Evolutionary conservation across 371 early-diverging fungal genomes (phyloP), one percentile per base, ranked within the genome.

Genomic region (Polyrhizophydium stewartii): DNA sequence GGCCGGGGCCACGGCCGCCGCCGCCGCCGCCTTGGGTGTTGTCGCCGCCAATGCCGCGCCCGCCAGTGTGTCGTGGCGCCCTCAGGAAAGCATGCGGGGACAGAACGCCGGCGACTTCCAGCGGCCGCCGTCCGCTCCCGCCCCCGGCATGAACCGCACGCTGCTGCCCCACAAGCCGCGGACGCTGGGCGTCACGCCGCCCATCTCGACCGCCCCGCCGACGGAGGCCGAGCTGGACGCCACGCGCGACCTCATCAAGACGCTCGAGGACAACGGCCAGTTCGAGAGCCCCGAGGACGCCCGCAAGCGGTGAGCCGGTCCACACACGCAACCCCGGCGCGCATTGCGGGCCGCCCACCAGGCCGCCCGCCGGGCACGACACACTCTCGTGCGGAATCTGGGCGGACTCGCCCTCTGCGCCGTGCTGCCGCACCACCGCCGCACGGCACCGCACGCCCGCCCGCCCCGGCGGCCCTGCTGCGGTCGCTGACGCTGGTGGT

Each of bases 201-300:
- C 87, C 1, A 75, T 86, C 1, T 78, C 82, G 16, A 53, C 66
- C 5, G 61, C 43, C 13, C 33, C 38, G 19, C 84, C 87, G 0
- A 78, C 72, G 41, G 59, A 40, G 37, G 19, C 57, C 35, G 94
- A 96, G 47, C 58, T 82, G 27, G 76, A 77, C 27, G 67, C 83
- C 49, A 87, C 92, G 5, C 80, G 79, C 16, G 67, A 72, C 24
- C 78, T 96, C 17, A 68, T 88, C 0, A 71, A 79, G 46, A 81
- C 88, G 0, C 70, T 96, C 49, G 75, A 79, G 41, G 77, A 76
- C 22, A 77, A 82, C 59, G 87, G 86, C 24, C 81, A 91, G 60
- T 94, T 89, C 72, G 95, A 91, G 66, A 77, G 79, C 55, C 87
- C 87, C 41, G 82, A 88, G 59, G 90, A 90, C 53, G 67, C 75